Conservation (phyloP, 73 alveolate genomes). For the Blepharisma stoltei region DNA sequence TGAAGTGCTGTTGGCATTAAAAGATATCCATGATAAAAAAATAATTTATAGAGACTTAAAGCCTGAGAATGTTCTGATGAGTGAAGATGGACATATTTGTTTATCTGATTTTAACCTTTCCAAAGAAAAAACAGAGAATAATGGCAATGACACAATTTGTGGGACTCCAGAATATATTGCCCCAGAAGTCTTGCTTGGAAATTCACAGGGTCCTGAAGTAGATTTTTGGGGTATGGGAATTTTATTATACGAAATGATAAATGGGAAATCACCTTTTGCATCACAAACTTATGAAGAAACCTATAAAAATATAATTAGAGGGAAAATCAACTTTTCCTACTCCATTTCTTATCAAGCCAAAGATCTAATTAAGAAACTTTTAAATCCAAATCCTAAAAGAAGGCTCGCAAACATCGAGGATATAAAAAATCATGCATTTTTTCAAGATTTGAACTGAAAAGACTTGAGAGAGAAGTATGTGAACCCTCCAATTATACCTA, state of each 20-base stretch:
- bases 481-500: slow-evolving; percentile 40
- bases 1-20: slow-evolving; percentile 71
- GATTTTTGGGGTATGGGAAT: slow-evolving; percentile 97
- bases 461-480: slow-evolving; percentile 41
- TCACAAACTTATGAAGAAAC: slow-evolving; percentile 71
- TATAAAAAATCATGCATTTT: slow-evolving; percentile 77
- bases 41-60: slow-evolving; percentile 83
- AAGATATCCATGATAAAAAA: slow-evolving; percentile 71
- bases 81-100: slow-evolving; percentile 76
- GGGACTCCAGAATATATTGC: slow-evolving; percentile 69
- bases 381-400: slow-evolving; percentile 30
- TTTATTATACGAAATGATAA: slow-evolving; percentile 81
- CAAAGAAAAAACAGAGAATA: slow-evolving; percentile 43
- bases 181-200: slow-evolving; percentile 87
- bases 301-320: slow-evolving; percentile 75
- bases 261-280: slow-evolving; percentile 94
- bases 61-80: slow-evolving; percentile 88
- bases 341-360: slow-evolving; percentile 69
- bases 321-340: slow-evolving; percentile 79
- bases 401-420: slow-evolving; percentile 42
- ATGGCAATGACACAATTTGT: slow-evolving; percentile 6
- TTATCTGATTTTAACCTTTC: slow-evolving; percentile 85
- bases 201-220: slow-evolving; percentile 82
- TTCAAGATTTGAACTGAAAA: slow-evolving; percentile 74
- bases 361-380: slow-evolving; percentile 64